Percentiles rank a stretch among this genome's conserved stretches.
These are phyloP conservation scores for Hansenula sp. DNA, from an alignment of 1,139 yeast genomes.

Conservation along the genomic window DNA sequence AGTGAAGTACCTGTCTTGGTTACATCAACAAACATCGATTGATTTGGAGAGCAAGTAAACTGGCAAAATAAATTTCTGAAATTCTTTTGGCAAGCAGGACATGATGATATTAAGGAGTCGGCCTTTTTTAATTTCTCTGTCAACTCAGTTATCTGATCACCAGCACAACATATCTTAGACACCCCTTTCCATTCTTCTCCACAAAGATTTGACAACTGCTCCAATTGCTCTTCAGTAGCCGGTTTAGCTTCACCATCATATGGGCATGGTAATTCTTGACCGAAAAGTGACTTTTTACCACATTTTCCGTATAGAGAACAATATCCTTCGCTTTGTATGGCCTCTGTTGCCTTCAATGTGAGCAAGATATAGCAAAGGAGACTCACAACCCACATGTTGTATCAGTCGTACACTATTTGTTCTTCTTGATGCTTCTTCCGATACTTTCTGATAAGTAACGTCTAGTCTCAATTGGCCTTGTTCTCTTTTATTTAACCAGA, in stretches of 20 bases:
- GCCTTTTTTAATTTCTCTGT: constrained; percentile 62
- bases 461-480: no score
- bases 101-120: constrained; percentile 77
- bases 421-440: no score
- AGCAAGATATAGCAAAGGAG: not conserved
- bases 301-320: constrained; percentile 40
- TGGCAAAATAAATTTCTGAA: constrained; percentile 82
- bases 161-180: constrained; percentile 48
- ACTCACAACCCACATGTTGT: not conserved
- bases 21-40: constrained; percentile 68
- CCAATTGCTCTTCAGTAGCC: constrained; percentile 42
- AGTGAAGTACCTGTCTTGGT: constrained; percentile 51
- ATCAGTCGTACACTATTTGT: not conserved
- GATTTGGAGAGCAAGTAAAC: constrained; percentile 88
- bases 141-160: constrained; percentile 43
- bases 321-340: constrained; percentile 6
- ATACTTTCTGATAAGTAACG: no score
- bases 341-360: not conserved
- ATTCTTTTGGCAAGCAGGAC: constrained; percentile 91
- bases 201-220: constrained; percentile 56
- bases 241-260: constrained; percentile 40
- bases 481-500: no score
- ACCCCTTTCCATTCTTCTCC: constrained; percentile 57
- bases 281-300: constrained; percentile 80
- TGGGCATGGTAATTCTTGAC: constrained; percentile 77